Percentiles rank a stretch among this genome's conserved stretches.
These are phyloP conservation scores for Phytophthora pseudosyringae DNA, from an alignment of 352 stramenopile genomes.

Conservation along the genomic window DNA sequence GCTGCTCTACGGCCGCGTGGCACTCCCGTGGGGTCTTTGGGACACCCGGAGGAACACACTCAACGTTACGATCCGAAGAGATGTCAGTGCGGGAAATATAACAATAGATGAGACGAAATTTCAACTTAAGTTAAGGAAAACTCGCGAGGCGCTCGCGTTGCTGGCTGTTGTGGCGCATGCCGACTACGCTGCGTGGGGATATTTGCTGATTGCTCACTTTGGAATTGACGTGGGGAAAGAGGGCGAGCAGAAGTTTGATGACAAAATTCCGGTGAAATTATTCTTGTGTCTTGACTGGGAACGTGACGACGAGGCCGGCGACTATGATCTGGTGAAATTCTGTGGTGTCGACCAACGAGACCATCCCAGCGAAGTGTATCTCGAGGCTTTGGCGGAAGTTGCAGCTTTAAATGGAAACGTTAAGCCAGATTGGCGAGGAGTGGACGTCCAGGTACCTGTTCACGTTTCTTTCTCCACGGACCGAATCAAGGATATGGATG, in stretches of 20 bases:
- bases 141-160: conserved; percentile 7
- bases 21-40: background rate
- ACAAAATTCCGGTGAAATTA: conserved; percentile 3
- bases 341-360: conserved; percentile 3
- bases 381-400: conserved; percentile 5
- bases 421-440: background rate
- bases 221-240: conserved; percentile 10
- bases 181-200: conserved; percentile 5
- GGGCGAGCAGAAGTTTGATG: conserved; percentile 8
- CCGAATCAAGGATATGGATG: conserved; percentile 6
- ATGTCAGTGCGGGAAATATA: background rate
- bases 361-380: conserved; percentile 5
- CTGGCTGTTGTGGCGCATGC: conserved; percentile 8
- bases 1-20: conserved; percentile 3
- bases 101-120: conserved; percentile 8
- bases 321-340: conserved; percentile 4
- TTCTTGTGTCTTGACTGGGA: conserved; percentile 9
- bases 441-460: conserved; percentile 11
- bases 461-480: conserved; percentile 13
- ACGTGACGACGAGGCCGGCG: background rate
- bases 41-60: background rate
- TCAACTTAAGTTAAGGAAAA: conserved; percentile 5
- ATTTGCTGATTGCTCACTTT: conserved; percentile 6
- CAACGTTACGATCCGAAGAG: conserved; percentile 7
- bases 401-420: background rate